Conservation (phyloP, 1,139 yeast genomes). For the Sugiyamaella xylanicola region DNA sequence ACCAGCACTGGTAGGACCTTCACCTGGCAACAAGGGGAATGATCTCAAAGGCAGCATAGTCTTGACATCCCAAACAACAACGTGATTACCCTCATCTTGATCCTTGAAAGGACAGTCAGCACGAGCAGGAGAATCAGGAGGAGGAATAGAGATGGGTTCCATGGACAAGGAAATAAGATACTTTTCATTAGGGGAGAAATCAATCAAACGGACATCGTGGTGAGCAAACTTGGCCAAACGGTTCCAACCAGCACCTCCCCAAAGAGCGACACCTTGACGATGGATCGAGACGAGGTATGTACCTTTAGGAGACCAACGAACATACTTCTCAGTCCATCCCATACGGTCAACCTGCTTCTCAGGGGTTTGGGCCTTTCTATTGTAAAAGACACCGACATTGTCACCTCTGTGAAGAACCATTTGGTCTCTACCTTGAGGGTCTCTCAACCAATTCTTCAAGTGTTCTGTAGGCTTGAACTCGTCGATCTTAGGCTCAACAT, state of each 20-base stretch:
- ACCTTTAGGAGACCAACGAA: conserved; percentile 94
- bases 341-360: conserved; percentile 77
- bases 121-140: conserved; percentile 63
- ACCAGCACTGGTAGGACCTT: conserved; percentile 23
- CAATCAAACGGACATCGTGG: conserved; percentile 85
- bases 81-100: conserved; percentile 88
- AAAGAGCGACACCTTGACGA: conserved; percentile 92
- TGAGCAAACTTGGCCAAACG: conserved; percentile 81
- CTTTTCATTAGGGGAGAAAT: conserved; percentile 90
- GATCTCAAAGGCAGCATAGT: conserved; percentile 86
- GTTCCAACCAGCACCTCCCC: conserved; percentile 85
- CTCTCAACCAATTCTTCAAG: conserved; percentile 89
- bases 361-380: conserved; percentile 72
- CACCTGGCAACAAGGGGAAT: conserved; percentile 77
- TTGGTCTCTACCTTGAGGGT: conserved; percentile 89
- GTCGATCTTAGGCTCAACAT: conserved; percentile 69
- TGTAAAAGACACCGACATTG: conserved; percentile 85
- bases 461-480: conserved; percentile 76
- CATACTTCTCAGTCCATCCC: conserved; percentile 84
- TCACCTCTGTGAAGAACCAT: conserved; percentile 78
- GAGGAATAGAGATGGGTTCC: conserved; percentile 72
- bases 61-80: conserved; percentile 89
- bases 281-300: conserved; percentile 84
- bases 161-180: conserved; percentile 91
- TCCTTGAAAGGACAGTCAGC: conserved; percentile 79